Evolutionary conservation across 2,329 filamentous ascomycete species (phyloP), one percentile per base, ranked within the genome.

Genomic region (Triangularia verruculosa): DNA sequence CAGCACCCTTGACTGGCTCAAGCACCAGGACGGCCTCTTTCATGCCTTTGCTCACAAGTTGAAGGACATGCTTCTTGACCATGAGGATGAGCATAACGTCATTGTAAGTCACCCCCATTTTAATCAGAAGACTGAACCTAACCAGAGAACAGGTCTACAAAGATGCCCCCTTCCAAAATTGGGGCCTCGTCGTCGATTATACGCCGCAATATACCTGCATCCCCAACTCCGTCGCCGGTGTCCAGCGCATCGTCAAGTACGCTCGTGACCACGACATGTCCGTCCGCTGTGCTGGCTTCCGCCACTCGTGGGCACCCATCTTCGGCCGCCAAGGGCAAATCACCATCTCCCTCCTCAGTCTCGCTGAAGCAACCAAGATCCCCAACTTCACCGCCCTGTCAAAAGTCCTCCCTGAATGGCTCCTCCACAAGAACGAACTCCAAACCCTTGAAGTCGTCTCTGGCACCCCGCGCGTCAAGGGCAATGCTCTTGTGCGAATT

Each of bases 241-340:
- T 81, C 3, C 74, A 78, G 34, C 76, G 77, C 30, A 71, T 80
- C 30, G 74, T 81, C 34, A 72, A 71, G 32, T 78, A 71, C 63
- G 77, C 78, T 0, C 73, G 73, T 30, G 57, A 61, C 3, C 69
- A 76, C 25, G 69, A 72, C 1, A 72, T 77, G 64, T 71, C 77
- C 4, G 76, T 81, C 15, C 73, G 79, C 28, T 78, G 76, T 34
- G 73, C 74, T 2, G 79, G 78, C 1, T 81, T 79, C 62, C 72
- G 68, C 4, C 79, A 81, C 64, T 78, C 76, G 6, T 80, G 79
- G 78, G 72, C 74, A 4, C 70, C 75, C 6, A 75, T 78, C 20
- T 81, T 79, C 64, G 74, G 76, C 1, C 70, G 76, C 63, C 71
- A 76, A 24, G 76, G 75, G 25, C 72, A 80, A 56, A 73, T 82